These are phyloP conservation scores for Mycena rebaudengoi DNA, from an alignment of 768 basidiomycete species.

Conservation along the genomic window DNA sequence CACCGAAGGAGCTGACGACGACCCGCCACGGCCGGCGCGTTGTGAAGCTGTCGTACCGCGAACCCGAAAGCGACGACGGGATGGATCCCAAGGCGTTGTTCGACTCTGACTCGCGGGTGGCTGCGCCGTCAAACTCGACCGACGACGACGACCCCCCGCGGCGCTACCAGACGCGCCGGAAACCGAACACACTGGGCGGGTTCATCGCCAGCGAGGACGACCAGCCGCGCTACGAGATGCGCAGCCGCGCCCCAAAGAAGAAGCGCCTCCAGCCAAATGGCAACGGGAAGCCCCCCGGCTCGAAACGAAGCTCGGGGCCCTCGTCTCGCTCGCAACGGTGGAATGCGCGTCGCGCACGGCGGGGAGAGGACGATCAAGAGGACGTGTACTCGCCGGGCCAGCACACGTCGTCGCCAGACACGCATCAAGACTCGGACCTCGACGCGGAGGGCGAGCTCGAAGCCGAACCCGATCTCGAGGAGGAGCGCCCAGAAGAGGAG, in stretches of 20 bases:
- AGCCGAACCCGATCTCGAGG: conserved; percentile 39
- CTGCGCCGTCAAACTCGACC: conserved; percentile 7
- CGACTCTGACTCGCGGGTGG: conserved; percentile 27
- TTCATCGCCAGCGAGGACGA: conserved; percentile 58
- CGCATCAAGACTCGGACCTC: conserved; percentile 50
- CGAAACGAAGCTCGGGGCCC: conserved; percentile 18
- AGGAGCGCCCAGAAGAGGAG: conserved; percentile 51
- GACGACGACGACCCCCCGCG: conserved; percentile 32
- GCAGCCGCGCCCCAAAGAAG: conserved; percentile 47
- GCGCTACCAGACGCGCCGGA: conserved; percentile 27
- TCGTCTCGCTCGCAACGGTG: conserved; percentile 40
- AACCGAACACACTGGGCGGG: conserved; percentile 35
- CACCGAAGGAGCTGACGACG: conserved; percentile 26
- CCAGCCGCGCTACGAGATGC: conserved; percentile 48
- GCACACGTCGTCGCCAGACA: conserved; percentile 49
- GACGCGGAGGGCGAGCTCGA: conserved; percentile 47
- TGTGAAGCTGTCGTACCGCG: conserved; percentile 49
- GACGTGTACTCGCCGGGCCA: conserved; percentile 69
- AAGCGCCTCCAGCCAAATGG: conserved; percentile 20
- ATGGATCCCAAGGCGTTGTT: conserved; percentile 38
- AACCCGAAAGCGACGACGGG: conserved; percentile 57
- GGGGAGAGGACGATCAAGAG: conserved; percentile 40
- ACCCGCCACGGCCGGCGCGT: conserved; percentile 52
- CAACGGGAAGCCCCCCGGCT: conserved; percentile 20
- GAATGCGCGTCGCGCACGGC: conserved; percentile 57